Conservation (phyloP, 805 yeast genomes). For the Ogataea polymorpha region DNA sequence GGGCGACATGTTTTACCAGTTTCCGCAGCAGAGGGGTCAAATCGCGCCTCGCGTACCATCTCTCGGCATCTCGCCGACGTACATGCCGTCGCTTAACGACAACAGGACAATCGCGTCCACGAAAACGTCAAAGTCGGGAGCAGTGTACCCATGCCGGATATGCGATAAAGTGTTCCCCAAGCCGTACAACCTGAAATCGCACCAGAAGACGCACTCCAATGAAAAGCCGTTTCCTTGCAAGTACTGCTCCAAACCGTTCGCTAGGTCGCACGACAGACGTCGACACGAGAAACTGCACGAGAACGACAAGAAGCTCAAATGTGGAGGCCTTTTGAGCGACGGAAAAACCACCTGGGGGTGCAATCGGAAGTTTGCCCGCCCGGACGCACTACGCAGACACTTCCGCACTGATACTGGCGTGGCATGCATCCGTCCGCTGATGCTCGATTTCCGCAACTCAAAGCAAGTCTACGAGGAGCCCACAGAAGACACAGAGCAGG, state of each 20-base stretch:
- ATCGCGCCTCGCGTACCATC: neutral
- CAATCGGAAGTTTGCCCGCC: constrained; percentile 68
- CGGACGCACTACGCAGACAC: constrained; percentile 75
- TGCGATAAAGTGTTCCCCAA: constrained; percentile 47
- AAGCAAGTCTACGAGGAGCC: constrained; percentile 2
- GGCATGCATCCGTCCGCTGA: constrained; percentile 60
- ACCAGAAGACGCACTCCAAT: constrained; percentile 53
- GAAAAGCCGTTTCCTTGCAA: constrained; percentile 70
- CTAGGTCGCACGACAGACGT: constrained; percentile 72
- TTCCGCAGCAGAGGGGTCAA: neutral
- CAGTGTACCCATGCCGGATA: constrained; percentile 36
- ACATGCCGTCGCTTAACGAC: neutral
- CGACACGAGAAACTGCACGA: constrained; percentile 75
- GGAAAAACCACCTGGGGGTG: constrained; percentile 71
- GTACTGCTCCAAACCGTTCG: constrained; percentile 65
- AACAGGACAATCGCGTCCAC: neutral
- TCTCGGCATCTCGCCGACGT: neutral
- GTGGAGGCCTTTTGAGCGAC: constrained; percentile 59
- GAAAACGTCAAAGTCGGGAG: constrained; percentile 7
- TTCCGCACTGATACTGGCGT: constrained; percentile 75
- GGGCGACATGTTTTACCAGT: neutral
- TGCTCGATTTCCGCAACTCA: constrained; percentile 46
- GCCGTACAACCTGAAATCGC: constrained; percentile 49
- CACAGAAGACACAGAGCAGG: constrained; percentile 15
- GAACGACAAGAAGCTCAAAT: constrained; percentile 66